phyloP scores from a whole-genome alignment of 352 stramenopile species.

The Globisporangium barbulae region DNA sequence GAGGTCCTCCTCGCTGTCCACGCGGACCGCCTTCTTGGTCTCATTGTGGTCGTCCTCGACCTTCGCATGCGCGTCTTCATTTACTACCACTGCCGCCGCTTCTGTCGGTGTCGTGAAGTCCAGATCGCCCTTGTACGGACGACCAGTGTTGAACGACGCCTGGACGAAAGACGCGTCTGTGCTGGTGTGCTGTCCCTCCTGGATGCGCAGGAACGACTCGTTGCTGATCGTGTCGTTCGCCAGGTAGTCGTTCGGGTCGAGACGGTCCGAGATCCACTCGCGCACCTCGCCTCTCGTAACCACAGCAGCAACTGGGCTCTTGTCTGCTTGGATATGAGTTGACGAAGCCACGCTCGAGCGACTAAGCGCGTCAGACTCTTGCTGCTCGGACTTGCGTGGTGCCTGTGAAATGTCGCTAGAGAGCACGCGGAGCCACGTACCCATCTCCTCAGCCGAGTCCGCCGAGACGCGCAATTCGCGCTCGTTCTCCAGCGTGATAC shows the following conservation, averaged over 20 bases:
- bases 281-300: conserved; percentile 20
- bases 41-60: not conserved
- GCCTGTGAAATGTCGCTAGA: conserved; percentile 3
- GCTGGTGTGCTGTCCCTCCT: conserved; percentile 22
- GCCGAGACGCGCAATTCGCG: conserved; percentile 36
- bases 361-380: conserved; percentile 10
- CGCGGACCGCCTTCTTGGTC: conserved; percentile 1
- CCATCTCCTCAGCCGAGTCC: conserved; percentile 31
- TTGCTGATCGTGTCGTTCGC: conserved; percentile 71
- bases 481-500: conserved; percentile 34
- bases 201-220: conserved; percentile 56
- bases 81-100: not conserved
- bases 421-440: conserved; percentile 45
- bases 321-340: conserved; percentile 24
- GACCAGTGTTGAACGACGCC: conserved; percentile 15
- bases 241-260: conserved; percentile 60
- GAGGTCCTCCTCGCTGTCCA: conserved; percentile 36
- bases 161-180: conserved; percentile 20
- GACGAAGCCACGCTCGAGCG: conserved; percentile 20
- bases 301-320: conserved; percentile 17
- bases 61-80: not conserved
- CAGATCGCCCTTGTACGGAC: conserved; percentile 62
- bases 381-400: not conserved
- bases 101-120: conserved; percentile 12
- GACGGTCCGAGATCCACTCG: conserved; percentile 23